phyloP scores from a whole-genome alignment of 768 basidiomycete genomes.

The Boletales sp. region DNA sequence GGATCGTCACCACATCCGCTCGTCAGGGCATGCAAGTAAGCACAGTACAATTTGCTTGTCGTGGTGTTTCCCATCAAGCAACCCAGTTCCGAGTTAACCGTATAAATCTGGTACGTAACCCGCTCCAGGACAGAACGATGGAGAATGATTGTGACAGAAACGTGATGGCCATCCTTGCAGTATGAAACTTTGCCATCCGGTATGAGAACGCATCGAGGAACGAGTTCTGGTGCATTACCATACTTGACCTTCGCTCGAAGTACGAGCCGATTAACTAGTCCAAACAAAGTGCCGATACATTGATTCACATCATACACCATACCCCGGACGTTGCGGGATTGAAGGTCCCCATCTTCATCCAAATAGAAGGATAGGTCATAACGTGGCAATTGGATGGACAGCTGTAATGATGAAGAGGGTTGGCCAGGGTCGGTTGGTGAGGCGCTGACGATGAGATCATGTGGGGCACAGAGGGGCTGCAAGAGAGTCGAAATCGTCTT shows the following conservation, averaged over 20 bases:
- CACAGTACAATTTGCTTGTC: conserved; percentile 30
- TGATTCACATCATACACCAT: conserved; percentile 40
- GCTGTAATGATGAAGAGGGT: not conserved
- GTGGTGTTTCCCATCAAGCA: conserved; percentile 24
- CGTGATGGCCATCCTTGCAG: conserved; percentile 4
- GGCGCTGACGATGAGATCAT: conserved; percentile 17
- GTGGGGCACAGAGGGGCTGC: conserved; percentile 9
- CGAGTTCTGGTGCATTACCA: not conserved
- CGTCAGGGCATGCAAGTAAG: conserved; percentile 44
- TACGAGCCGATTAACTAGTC: conserved; percentile 36
- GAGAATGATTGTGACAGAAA: conserved; percentile 5
- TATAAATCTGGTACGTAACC: conserved; percentile 26
- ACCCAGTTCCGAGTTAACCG: conserved; percentile 28
- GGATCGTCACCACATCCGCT: conserved; percentile 40
- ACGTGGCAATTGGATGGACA: conserved; percentile 36
- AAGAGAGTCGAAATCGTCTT: conserved; percentile 16
- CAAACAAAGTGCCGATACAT: conserved; percentile 40
- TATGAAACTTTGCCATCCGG: conserved; percentile 29
- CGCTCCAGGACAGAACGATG: not conserved
- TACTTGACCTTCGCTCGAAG: conserved; percentile 24
- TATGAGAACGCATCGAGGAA: conserved; percentile 30
- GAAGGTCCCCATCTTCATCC: conserved; percentile 26
- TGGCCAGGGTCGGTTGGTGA: not conserved
- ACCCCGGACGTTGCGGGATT: conserved; percentile 36
- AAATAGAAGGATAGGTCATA: conserved; percentile 38